Conservation (phyloP, 2,329 filamentous ascomycete genomes). For the Pseudovirgaria hyperparasitica region DNA sequence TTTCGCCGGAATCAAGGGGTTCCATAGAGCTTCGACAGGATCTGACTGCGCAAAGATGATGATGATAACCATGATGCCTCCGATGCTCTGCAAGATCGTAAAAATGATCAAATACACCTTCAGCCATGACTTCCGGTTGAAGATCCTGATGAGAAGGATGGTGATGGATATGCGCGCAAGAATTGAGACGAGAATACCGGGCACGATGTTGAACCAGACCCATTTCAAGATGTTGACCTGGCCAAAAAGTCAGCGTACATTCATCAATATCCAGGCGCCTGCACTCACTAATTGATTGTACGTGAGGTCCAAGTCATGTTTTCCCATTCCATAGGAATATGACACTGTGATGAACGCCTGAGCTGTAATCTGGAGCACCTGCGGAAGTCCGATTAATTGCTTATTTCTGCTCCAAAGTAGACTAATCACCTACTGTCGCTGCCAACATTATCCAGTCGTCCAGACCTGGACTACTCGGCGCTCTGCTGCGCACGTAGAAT, state of each 20-base stretch:
- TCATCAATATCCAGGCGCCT: no score
- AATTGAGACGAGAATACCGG: constrained; percentile 1
- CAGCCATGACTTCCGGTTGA: constrained; percentile 2
- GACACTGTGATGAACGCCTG: constrained; percentile 1
- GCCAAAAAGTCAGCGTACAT: no score
- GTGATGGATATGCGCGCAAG: constrained; percentile 3
- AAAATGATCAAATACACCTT: constrained; percentile 4
- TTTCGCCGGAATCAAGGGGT: constrained; percentile 1
- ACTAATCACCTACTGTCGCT: constrained; percentile 2
- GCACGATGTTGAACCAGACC: constrained; percentile 1
- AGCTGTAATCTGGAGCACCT: constrained; percentile 1
- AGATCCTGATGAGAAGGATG: constrained; percentile 3
- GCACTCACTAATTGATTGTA: constrained; percentile 1
- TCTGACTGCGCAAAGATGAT: constrained; percentile 1
- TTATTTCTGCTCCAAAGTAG: no score
- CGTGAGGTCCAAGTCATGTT: constrained; percentile 2
- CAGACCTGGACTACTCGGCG: not conserved
- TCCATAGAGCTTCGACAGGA: constrained; percentile 3
- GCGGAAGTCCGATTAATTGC: no score
- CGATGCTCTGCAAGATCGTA: constrained; percentile 1
- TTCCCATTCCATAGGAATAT: constrained; percentile 4
- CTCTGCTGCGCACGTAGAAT: no score
- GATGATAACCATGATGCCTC: not conserved
- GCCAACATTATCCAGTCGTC: constrained; percentile 3
- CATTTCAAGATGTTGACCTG: constrained; percentile 5